Percentiles rank a stretch among this genome's conserved stretches.
phyloP scores from a whole-genome alignment of 768 basidiomycete species.

The Pluteus cervinus region DNA sequence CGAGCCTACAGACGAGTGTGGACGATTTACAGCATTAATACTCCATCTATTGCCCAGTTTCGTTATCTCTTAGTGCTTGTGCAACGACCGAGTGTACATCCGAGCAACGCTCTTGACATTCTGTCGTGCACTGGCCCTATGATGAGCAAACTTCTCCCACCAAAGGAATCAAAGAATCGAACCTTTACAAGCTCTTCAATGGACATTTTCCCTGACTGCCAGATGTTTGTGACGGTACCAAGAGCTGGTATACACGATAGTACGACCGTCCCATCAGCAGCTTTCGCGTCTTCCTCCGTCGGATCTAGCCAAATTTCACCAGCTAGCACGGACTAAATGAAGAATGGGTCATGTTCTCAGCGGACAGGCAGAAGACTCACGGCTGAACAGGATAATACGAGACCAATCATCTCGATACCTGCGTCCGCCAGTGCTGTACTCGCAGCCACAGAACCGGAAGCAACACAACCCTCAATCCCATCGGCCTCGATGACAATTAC shows the following conservation, averaged over 20 bases:
- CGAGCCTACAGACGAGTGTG: too few relatives aligned
- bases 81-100: conserved; percentile 75
- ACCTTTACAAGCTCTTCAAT: conserved; percentile 51
- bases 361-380: conserved; percentile 28
- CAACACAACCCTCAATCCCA: conserved; percentile 83
- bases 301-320: conserved; percentile 77
- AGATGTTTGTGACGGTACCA: conserved; percentile 75
- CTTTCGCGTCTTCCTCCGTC: conserved; percentile 54
- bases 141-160: neutral
- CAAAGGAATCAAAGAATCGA: conserved; percentile 17
- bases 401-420: conserved; percentile 84
- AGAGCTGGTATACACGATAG: conserved; percentile 87
- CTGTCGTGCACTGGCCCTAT: conserved; percentile 52
- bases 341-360: neutral
- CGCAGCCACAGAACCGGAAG: conserved; percentile 81
- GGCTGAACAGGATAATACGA: conserved; percentile 80
- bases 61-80: conserved; percentile 53
- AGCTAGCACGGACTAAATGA: conserved; percentile 55
- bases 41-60: conserved; percentile 7
- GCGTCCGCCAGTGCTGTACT: conserved; percentile 90
- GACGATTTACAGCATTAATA: too few relatives aligned
- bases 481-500: conserved; percentile 89
- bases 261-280: conserved; percentile 62
- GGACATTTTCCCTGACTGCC: conserved; percentile 71
- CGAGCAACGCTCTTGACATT: conserved; percentile 62